These are phyloP conservation scores for Aspergillus kassunensis DNA, from an alignment of 495 filamentous ascomycete genomes.

Conservation along the genomic window DNA sequence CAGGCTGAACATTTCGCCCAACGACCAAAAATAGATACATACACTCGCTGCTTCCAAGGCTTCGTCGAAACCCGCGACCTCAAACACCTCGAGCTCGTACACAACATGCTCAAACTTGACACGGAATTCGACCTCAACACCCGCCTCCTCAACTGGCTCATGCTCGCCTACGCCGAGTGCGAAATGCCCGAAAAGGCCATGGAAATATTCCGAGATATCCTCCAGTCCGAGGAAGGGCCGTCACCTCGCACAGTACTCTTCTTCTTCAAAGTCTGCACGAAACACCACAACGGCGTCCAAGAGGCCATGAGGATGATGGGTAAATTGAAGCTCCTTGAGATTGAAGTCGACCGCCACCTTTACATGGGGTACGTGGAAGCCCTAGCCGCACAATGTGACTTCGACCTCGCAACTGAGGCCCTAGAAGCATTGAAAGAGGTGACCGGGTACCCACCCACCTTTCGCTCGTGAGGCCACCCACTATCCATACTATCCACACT, in stretches of 20 bases:
- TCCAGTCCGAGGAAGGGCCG: constrained; percentile 73
- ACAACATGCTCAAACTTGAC: constrained; percentile 93
- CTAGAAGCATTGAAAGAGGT: constrained; percentile 61
- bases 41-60: constrained; percentile 72
- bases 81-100: constrained; percentile 65
- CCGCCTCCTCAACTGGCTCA: constrained; percentile 70
- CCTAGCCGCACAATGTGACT: constrained; percentile 62
- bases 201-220: constrained; percentile 78
- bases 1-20: constrained; percentile 50
- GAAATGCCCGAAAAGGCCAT: constrained; percentile 60
- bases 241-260: constrained; percentile 72
- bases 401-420: constrained; percentile 59
- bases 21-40: constrained; percentile 67
- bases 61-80: constrained; percentile 60
- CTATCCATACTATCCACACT: background rate
- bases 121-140: constrained; percentile 72
- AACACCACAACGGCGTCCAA: constrained; percentile 53
- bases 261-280: constrained; percentile 72
- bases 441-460: constrained; percentile 59
- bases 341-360: constrained; percentile 66
- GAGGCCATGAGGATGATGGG: constrained; percentile 71
- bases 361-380: constrained; percentile 72
- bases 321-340: constrained; percentile 67
- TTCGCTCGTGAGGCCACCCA: constrained; percentile 60
- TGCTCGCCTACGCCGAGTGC: constrained; percentile 75